phyloP scores from a whole-genome alignment of 164 flowering plant genomes.

The Berberis thunbergii region DNA sequence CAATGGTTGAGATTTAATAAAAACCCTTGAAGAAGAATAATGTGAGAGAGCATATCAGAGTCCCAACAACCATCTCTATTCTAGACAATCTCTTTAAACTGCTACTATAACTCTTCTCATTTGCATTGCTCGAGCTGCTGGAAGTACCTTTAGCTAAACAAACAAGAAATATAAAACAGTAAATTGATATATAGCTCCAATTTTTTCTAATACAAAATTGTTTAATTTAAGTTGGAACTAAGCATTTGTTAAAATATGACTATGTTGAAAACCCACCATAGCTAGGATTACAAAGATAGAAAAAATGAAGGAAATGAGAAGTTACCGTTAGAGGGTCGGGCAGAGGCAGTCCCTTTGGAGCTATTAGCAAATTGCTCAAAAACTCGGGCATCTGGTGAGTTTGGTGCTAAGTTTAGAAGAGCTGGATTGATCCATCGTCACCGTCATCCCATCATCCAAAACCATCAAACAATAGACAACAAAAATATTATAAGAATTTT shows the following conservation, averaged over 20 bases:
- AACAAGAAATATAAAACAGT: neutral
- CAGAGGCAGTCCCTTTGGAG: slow-evolving; percentile 7
- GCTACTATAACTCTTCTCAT: slow-evolving; percentile 3
- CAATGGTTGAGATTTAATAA: too few relatives aligned
- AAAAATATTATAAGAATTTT: neutral
- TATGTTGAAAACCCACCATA: too few relatives aligned
- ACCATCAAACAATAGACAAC: neutral
- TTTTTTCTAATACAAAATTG: too few relatives aligned
- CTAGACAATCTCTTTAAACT: neutral
- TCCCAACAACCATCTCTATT: neutral
- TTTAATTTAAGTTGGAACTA: too few relatives aligned
- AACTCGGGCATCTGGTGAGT: slow-evolving; percentile 27
- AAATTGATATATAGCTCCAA: too few relatives aligned
- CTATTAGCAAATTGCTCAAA: slow-evolving; percentile 20
- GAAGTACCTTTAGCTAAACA: neutral
- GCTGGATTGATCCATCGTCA: slow-evolving; percentile 8
- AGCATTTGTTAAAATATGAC: too few relatives aligned
- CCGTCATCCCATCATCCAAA: neutral
- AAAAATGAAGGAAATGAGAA: neutral
- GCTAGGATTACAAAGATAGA: neutral
- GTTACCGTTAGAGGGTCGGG: slow-evolving; percentile 2
- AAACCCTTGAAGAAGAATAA: neutral
- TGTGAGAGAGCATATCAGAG: slow-evolving; percentile 1
- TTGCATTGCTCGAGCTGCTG: neutral
- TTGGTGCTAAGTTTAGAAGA: slow-evolving; percentile 25